Conservation (phyloP, 495 filamentous ascomycete genomes). For the Saxophila tyrrhenica region DNA sequence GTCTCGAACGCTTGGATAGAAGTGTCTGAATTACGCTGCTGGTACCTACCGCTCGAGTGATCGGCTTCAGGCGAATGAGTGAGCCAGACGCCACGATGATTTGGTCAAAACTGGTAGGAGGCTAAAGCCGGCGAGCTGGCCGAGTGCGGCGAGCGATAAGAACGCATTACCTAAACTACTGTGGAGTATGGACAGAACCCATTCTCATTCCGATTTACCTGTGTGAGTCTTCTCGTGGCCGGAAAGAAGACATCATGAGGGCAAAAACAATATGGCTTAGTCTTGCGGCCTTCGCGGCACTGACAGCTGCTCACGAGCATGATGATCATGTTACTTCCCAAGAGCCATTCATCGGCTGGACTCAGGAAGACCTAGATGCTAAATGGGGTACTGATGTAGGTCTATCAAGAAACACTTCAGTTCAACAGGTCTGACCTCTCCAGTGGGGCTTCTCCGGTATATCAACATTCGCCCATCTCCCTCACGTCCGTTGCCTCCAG, state of each 20-base stretch:
- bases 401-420: not conserved
- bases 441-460: slow-evolving; percentile 55
- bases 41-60: too few relatives aligned
- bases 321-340: not conserved
- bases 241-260: too few relatives aligned
- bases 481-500: slow-evolving; percentile 61
- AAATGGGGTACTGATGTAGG: slow-evolving; percentile 22
- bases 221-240: not conserved
- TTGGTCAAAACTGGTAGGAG: too few relatives aligned
- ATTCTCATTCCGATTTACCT: not conserved
- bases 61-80: too few relatives aligned
- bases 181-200: not conserved
- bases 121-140: too few relatives aligned
- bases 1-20: too few relatives aligned
- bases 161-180: not conserved
- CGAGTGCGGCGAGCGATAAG: not conserved
- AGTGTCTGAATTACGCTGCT: too few relatives aligned
- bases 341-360: slow-evolving; percentile 21
- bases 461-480: slow-evolving; percentile 67
- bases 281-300: not conserved
- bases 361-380: slow-evolving; percentile 18
- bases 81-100: too few relatives aligned
- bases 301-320: not conserved
- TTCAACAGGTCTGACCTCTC: too few relatives aligned
- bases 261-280: too few relatives aligned